These are phyloP conservation scores for Metroxylon sagu DNA, from an alignment of 176 grass and related monocot species.

Conservation along the genomic window DNA sequence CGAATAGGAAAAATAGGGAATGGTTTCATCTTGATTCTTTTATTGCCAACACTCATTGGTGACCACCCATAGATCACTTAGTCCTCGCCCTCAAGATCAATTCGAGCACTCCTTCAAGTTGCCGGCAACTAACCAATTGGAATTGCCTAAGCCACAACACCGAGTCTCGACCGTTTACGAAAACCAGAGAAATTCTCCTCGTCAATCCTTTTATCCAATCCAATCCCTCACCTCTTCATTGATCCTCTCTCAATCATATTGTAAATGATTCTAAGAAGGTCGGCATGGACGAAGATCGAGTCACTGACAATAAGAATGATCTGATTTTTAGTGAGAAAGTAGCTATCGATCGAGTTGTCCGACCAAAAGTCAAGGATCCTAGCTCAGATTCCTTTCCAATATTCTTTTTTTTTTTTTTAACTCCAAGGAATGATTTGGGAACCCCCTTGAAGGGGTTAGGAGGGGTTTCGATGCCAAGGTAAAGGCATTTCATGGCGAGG, in stretches of 20 bases:
- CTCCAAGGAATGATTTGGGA: slow-evolving; percentile 61
- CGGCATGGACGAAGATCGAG: slow-evolving; percentile 83
- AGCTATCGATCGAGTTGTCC: slow-evolving; percentile 47
- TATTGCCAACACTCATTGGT: too few relatives aligned
- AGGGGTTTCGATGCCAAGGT: slow-evolving; percentile 23
- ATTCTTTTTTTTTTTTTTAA: slow-evolving; percentile 60
- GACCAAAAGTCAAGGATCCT: slow-evolving; percentile 67
- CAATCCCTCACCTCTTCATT: slow-evolving; percentile 79
- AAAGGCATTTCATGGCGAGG: slow-evolving; percentile 77
- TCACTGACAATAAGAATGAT: slow-evolving; percentile 65
- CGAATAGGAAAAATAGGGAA: too few relatives aligned
- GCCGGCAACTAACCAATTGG: slow-evolving; percentile 65
- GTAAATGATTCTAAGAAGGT: slow-evolving; percentile 65
- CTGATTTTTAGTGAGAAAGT: slow-evolving; percentile 66
- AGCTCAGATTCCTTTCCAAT: slow-evolving; percentile 68
- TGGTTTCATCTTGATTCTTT: too few relatives aligned
- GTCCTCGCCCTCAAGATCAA: slow-evolving; percentile 69
- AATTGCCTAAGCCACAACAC: slow-evolving; percentile 84
- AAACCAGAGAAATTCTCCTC: slow-evolving; percentile 14
- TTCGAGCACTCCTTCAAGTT: slow-evolving; percentile 45
- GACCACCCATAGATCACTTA: too few relatives aligned
- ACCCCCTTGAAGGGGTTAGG: slow-evolving; percentile 71
- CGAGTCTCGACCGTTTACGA: slow-evolving; percentile 41
- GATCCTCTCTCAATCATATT: slow-evolving; percentile 69
- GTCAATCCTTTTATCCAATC: slow-evolving; percentile 54